These are phyloP conservation scores for Xerocomus brunneocitrinus DNA, from an alignment of 768 basidiomycete species.

Conservation along the genomic window DNA sequence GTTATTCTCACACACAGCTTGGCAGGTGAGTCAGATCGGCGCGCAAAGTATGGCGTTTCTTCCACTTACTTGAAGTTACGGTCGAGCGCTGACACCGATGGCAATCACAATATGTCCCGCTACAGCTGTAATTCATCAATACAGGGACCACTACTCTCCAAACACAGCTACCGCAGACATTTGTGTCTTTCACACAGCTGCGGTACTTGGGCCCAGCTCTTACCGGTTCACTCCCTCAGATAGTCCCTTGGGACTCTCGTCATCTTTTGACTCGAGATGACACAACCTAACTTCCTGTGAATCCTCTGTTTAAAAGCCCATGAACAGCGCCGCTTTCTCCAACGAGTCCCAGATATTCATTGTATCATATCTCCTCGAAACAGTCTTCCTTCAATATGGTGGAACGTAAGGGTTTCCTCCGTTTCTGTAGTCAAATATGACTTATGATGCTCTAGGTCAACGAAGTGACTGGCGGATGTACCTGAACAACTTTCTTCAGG, in stretches of 20 bases:
- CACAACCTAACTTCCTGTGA: slow-evolving; percentile 21
- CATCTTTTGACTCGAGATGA: slow-evolving; percentile 25
- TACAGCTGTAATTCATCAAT: slow-evolving; percentile 15
- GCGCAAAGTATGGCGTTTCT: slow-evolving; percentile 25
- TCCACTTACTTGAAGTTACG: slow-evolving; percentile 14
- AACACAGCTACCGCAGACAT: slow-evolving; percentile 13
- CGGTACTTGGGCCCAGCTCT: slow-evolving; percentile 11
- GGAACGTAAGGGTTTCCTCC: slow-evolving; percentile 10
- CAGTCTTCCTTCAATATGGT: slow-evolving; percentile 9
- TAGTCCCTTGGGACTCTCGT: slow-evolving; percentile 13
- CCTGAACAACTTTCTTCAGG: slow-evolving; percentile 30
- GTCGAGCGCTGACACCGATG: slow-evolving; percentile 18
- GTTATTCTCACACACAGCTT: slow-evolving; percentile 30
- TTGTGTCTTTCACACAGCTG: slow-evolving; percentile 14
- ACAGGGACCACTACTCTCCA: slow-evolving; percentile 10
- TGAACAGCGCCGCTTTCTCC: not conserved
- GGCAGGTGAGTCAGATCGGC: slow-evolving; percentile 27
- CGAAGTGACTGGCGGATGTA: slow-evolving; percentile 27
- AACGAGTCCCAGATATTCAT: slow-evolving; percentile 8
- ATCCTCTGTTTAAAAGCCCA: slow-evolving; percentile 21
- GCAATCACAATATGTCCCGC: slow-evolving; percentile 9
- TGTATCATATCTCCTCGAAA: not conserved
- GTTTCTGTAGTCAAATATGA: not conserved
- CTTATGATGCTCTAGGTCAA: slow-evolving; percentile 14
- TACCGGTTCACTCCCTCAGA: slow-evolving; percentile 5